Evolutionary conservation across 768 basidiomycete genomes (phyloP).

Genomic region (Termitomyces sp.): DNA sequence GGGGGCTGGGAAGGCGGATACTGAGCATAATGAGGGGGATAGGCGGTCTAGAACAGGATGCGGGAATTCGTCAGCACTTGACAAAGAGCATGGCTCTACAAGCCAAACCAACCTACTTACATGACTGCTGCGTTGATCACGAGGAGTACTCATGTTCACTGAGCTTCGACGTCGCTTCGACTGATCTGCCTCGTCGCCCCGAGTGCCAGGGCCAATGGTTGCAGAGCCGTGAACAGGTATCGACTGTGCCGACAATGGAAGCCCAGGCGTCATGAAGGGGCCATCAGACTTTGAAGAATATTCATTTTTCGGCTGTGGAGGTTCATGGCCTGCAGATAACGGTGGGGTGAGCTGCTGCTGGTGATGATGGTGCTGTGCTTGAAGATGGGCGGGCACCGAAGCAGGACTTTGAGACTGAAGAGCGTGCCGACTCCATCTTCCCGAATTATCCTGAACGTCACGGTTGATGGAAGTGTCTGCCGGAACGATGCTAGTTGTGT

Average conservation of each 20-base stretch:
- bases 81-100: neutral
- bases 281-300: slow-evolving; percentile 48
- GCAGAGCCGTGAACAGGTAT: slow-evolving; percentile 34
- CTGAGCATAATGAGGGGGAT: slow-evolving; percentile 39
- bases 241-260: slow-evolving; percentile 42
- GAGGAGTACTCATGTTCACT: slow-evolving; percentile 31
- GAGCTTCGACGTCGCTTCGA: slow-evolving; percentile 42
- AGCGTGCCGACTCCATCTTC: slow-evolving; percentile 30
- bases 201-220: slow-evolving; percentile 27
- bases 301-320: slow-evolving; percentile 28
- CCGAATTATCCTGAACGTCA: slow-evolving; percentile 22
- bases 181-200: slow-evolving; percentile 33
- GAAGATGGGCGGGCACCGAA: slow-evolving; percentile 20
- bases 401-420: slow-evolving; percentile 20
- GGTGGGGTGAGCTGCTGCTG: slow-evolving; percentile 50
- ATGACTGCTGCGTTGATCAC: slow-evolving; percentile 46
- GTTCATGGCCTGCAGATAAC: slow-evolving; percentile 40
- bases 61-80: slow-evolving; percentile 7
- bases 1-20: slow-evolving; percentile 35
- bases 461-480: slow-evolving; percentile 22
- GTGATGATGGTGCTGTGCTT: slow-evolving; percentile 33
- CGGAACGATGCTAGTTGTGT: slow-evolving; percentile 10
- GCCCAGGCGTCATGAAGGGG: slow-evolving; percentile 44
- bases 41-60: slow-evolving; percentile 25
- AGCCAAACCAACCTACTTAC: slow-evolving; percentile 29